Conservation (phyloP, 1,284 basidiomycete species). For the Irpex sp. region DNA sequence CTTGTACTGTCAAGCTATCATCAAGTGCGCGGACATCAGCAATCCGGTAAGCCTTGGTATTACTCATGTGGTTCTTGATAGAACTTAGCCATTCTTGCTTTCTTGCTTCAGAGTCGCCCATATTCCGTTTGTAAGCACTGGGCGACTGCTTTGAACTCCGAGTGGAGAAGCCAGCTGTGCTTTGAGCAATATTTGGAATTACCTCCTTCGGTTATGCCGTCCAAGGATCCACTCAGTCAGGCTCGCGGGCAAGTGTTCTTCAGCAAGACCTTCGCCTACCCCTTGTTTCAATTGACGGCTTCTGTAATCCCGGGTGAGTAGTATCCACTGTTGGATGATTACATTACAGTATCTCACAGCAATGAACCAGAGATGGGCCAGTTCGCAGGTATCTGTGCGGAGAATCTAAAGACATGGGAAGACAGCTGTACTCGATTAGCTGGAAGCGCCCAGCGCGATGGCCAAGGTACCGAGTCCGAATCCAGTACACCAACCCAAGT, state of each 20-base stretch:
- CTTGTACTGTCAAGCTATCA: constrained; percentile 82
- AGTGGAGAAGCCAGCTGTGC: constrained; percentile 85
- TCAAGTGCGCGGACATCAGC: constrained; percentile 96
- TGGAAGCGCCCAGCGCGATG: constrained; percentile 8
- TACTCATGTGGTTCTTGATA: background rate
- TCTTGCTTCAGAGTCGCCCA: constrained; percentile 92
- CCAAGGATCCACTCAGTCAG: constrained; percentile 64
- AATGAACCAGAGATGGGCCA: constrained; percentile 48
- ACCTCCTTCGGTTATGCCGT: constrained; percentile 64
- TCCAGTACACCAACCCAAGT: constrained; percentile 25
- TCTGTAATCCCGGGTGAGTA: constrained; percentile 67
- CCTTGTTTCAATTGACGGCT: constrained; percentile 73
- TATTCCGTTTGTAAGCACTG: constrained; percentile 85
- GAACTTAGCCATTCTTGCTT: constrained; percentile 6
- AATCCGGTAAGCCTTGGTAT: constrained; percentile 69
- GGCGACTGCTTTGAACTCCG: constrained; percentile 81
- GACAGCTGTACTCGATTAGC: constrained; percentile 40
- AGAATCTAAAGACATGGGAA: constrained; percentile 66
- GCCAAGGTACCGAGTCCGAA: constrained; percentile 3
- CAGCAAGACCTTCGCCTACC: constrained; percentile 76
- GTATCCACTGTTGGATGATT: background rate
- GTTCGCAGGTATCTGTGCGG: constrained; percentile 58
- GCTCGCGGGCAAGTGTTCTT: constrained; percentile 89
- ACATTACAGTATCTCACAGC: background rate
- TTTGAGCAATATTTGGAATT: constrained; percentile 76